Conservation (phyloP, 108 stramenopile species). For the Mediolabrus comicus region DNA sequence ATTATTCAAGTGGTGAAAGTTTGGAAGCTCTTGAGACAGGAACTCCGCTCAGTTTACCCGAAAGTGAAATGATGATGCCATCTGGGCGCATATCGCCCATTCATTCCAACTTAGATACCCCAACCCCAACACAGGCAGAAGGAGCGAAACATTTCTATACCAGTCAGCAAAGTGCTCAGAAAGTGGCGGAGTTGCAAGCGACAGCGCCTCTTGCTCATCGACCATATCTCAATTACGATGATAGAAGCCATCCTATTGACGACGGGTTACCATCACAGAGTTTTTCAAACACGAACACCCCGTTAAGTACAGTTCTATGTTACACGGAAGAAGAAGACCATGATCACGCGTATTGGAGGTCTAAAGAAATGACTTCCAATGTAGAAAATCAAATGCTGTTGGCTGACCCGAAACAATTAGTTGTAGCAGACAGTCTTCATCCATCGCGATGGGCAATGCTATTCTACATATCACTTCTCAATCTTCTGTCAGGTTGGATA, state of each 20-base stretch:
- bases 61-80: not conserved
- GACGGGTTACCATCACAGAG: not conserved
- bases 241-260: not conserved
- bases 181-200: slow-evolving; percentile 5
- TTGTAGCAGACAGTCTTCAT: slow-evolving; percentile 47
- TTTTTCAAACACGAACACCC: not conserved
- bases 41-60: slow-evolving; percentile 1
- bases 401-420: too few relatives aligned
- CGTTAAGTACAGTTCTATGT: not conserved
- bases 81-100: not conserved
- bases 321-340: slow-evolving; percentile 21
- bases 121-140: slow-evolving; percentile 24
- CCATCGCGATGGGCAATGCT: slow-evolving; percentile 83
- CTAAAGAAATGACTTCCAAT: not conserved
- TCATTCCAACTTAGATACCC: slow-evolving; percentile 2
- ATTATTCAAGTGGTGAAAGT: not conserved
- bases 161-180: slow-evolving; percentile 12
- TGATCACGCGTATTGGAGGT: not conserved
- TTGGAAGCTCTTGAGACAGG: not conserved
- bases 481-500: slow-evolving; percentile 66
- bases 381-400: not conserved
- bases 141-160: slow-evolving; percentile 19
- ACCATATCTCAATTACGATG: not conserved
- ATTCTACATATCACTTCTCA: slow-evolving; percentile 73
- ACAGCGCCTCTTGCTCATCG: slow-evolving; percentile 9